A percentile compares a stretch with the other conserved stretches of the same genome.
Conservation (phyloP, 169 alveolate species). For the Eimeria necatrix region DNA sequence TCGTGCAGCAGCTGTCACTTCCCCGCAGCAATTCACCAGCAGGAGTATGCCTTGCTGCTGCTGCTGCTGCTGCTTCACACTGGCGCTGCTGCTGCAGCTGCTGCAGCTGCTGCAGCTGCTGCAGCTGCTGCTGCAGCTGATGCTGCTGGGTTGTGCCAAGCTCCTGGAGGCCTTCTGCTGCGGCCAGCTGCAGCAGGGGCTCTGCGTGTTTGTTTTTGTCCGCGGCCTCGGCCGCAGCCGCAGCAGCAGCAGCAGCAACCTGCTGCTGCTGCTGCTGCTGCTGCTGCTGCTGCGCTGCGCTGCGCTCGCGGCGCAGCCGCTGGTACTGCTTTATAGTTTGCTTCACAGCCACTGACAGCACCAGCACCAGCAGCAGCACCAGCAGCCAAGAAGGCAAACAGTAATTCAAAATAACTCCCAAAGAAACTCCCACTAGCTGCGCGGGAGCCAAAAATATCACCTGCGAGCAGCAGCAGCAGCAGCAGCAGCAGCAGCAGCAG, state of each 20-base stretch:
- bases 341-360: not conserved
- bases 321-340: constrained; percentile 4
- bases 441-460: constrained; percentile 77
- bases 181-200: not conserved
- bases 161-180: too few species aligned
- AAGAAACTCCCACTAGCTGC: constrained; percentile 79
- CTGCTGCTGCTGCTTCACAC: not conserved
- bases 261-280: not conserved
- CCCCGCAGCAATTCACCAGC: not conserved
- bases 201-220: not conserved
- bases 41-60: not conserved
- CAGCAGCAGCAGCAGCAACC: not conserved
- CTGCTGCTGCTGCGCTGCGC: too few species aligned
- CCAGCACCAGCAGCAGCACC: constrained; percentile 21
- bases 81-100: not conserved
- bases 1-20: not conserved
- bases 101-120: constrained; percentile 1
- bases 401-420: constrained; percentile 66
- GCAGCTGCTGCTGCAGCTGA: not conserved
- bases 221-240: not conserved
- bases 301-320: not conserved
- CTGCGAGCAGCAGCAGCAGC: constrained; percentile 13
- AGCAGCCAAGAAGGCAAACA: constrained; percentile 78
- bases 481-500: not conserved
- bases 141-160: too few species aligned